A percentile compares a stretch with the other conserved stretches of the same genome.
phyloP scores from a whole-genome alignment of 2,329 filamentous ascomycete species.

The Plenodomus biglobosus region DNA sequence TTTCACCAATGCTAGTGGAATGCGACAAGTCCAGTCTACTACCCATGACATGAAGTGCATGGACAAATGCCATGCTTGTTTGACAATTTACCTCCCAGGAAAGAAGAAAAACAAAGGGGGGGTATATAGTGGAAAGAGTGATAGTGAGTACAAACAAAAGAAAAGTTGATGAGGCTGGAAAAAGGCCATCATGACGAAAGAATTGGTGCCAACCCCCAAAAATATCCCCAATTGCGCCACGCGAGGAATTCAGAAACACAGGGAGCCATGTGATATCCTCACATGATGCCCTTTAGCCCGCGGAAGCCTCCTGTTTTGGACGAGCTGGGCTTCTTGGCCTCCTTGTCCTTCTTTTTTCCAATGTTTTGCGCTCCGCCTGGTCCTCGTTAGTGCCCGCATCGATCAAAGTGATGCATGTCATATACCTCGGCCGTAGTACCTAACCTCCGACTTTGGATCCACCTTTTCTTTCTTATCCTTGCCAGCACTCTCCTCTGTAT shows the following conservation, averaged over 20 bases:
- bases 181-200: too few species aligned
- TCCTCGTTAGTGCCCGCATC: slow-evolving; percentile 3
- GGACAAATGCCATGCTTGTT: too few species aligned
- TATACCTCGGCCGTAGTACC: slow-evolving; percentile 59
- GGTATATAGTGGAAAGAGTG: too few species aligned
- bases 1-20: too few species aligned
- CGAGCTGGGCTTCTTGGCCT: slow-evolving; percentile 49
- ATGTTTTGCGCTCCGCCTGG: slow-evolving; percentile 57
- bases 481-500: slow-evolving; percentile 39
- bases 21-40: too few species aligned
- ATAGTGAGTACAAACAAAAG: too few species aligned
- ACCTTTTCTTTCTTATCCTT: slow-evolving; percentile 49
- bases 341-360: slow-evolving; percentile 56
- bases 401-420: slow-evolving; percentile 7
- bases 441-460: slow-evolving; percentile 51
- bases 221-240: too few species aligned
- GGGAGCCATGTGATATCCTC: not conserved
- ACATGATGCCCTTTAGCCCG: slow-evolving; percentile 46
- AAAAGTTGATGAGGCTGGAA: too few species aligned
- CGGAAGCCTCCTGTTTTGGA: slow-evolving; percentile 44
- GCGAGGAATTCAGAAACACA: not conserved
- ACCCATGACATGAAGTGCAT: too few species aligned
- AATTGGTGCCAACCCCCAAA: too few species aligned
- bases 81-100: too few species aligned
- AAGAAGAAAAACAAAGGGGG: too few species aligned